A percentile compares a stretch with the other conserved stretches of the same genome.
phyloP scores from a whole-genome alignment of 306 rosid genomes.

The Acacia melanoxylon region DNA sequence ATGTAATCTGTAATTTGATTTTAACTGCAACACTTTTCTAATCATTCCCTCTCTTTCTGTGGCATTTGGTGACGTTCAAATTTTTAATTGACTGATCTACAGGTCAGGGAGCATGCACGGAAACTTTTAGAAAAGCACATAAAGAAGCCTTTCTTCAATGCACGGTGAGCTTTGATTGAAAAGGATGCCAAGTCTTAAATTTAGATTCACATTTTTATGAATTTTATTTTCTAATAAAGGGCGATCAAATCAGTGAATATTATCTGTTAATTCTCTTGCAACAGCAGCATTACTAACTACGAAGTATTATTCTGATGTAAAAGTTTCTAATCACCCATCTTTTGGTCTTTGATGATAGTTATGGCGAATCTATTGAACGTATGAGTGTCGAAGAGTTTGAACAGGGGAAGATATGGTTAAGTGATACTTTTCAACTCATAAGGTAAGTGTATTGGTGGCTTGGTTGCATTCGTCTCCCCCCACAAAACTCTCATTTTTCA shows the following conservation, averaged over 20 bases:
- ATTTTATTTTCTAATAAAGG: slow-evolving; percentile 3
- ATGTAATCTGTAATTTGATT: slow-evolving; percentile 2
- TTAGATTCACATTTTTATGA: neutral
- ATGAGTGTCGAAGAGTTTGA: slow-evolving; percentile 73
- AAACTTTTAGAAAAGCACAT: slow-evolving; percentile 83
- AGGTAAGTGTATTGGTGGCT: slow-evolving; percentile 47
- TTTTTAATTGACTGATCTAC: slow-evolving; percentile 21
- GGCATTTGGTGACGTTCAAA: slow-evolving; percentile 26
- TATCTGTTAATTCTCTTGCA: slow-evolving; percentile 22
- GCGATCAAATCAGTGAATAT: neutral
- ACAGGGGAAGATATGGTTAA: slow-evolving; percentile 81
- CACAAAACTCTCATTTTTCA: neutral
- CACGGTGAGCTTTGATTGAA: slow-evolving; percentile 51
- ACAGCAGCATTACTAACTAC: neutral
- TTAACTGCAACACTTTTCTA: neutral
- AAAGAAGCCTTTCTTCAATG: slow-evolving; percentile 80
- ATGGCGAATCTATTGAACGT: slow-evolving; percentile 59
- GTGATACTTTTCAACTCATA: slow-evolving; percentile 73
- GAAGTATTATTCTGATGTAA: slow-evolving; percentile 16
- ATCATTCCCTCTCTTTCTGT: neutral
- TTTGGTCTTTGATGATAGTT: slow-evolving; percentile 47
- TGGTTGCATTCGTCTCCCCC: neutral
- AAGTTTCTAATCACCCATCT: slow-evolving; percentile 21
- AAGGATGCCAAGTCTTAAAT: neutral
- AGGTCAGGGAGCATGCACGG: slow-evolving; percentile 96